These are phyloP conservation scores for Didymella glomerata DNA, from an alignment of 2,329 filamentous ascomycete genomes.

Conservation along the genomic window DNA sequence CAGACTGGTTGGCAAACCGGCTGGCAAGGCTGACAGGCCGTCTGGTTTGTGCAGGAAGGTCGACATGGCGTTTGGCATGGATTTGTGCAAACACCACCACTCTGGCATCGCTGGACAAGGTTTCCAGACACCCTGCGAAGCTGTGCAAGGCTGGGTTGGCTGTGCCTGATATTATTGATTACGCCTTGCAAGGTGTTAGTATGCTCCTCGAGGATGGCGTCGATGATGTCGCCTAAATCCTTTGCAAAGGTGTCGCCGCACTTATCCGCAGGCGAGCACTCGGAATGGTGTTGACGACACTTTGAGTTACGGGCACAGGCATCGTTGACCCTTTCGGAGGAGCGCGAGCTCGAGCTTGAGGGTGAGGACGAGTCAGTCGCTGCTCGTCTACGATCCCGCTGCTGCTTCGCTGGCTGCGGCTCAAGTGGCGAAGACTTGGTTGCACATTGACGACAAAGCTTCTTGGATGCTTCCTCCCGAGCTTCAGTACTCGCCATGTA, in stretches of 20 bases:
- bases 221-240: conserved; percentile 51
- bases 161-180: conserved; percentile 50
- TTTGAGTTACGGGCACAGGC: conserved; percentile 2
- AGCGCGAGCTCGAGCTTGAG: conserved; percentile 8
- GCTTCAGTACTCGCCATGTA: conserved; percentile 24
- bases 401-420: conserved; percentile 10
- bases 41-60: not conserved
- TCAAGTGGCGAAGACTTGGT: conserved; percentile 18
- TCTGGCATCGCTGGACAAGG: conserved; percentile 28
- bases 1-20: not conserved
- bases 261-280: conserved; percentile 29
- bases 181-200: conserved; percentile 50
- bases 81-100: conserved; percentile 7
- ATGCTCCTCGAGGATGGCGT: conserved; percentile 54
- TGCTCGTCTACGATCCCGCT: conserved; percentile 19
- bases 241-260: conserved; percentile 41
- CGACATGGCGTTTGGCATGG: conserved; percentile 10
- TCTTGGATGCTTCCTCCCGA: conserved; percentile 27
- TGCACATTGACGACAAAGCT: conserved; percentile 34
- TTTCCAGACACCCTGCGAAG: conserved; percentile 32
- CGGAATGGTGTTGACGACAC: conserved; percentile 27
- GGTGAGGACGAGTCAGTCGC: conserved; percentile 26
- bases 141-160: conserved; percentile 29
- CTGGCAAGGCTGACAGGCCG: not conserved
- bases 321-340: conserved; percentile 2